Conservation (phyloP, 345 rosid species). For the Lumnitzera littorea region DNA sequence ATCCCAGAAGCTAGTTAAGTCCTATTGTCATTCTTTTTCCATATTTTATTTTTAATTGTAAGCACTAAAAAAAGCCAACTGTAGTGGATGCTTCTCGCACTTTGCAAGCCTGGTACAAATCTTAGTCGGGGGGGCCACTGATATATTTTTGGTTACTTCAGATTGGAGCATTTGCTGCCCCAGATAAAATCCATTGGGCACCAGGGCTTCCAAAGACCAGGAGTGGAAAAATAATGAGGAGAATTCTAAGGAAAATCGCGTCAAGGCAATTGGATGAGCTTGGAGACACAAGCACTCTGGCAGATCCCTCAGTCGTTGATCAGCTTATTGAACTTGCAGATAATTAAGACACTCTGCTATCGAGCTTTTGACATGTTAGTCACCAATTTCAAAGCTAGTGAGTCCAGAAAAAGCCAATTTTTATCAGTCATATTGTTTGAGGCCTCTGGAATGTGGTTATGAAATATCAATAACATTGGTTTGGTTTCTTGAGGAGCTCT, state of each 20-base stretch:
- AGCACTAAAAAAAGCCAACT: not conserved
- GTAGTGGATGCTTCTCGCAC: not conserved
- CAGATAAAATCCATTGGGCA: slow-evolving; percentile 94
- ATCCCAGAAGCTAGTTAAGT: no score
- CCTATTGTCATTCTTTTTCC: no score
- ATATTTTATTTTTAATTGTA: no score
- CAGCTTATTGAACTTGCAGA: slow-evolving; percentile 75
- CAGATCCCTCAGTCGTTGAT: slow-evolving; percentile 75
- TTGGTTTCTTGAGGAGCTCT: no score
- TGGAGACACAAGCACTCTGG: slow-evolving; percentile 91
- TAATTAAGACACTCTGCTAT: not conserved
- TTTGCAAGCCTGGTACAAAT: not conserved
- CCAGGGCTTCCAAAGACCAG: slow-evolving; percentile 93
- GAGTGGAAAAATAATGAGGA: slow-evolving; percentile 98
- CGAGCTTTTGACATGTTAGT: no score
- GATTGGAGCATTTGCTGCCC: slow-evolving; percentile 98
- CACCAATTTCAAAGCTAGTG: no score
- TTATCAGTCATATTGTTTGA: no score
- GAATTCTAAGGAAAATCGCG: slow-evolving; percentile 91
- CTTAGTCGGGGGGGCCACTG: not conserved
- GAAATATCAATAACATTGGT: no score
- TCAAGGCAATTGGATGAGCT: slow-evolving; percentile 78
- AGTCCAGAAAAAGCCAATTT: no score
- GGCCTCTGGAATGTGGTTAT: no score
- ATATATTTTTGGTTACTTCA: slow-evolving; percentile 5